Evolutionary conservation across 192 early-diverging fungal species (phyloP), one percentile per base, ranked within the genome.

Genomic region (Mortierella hygrophila): DNA sequence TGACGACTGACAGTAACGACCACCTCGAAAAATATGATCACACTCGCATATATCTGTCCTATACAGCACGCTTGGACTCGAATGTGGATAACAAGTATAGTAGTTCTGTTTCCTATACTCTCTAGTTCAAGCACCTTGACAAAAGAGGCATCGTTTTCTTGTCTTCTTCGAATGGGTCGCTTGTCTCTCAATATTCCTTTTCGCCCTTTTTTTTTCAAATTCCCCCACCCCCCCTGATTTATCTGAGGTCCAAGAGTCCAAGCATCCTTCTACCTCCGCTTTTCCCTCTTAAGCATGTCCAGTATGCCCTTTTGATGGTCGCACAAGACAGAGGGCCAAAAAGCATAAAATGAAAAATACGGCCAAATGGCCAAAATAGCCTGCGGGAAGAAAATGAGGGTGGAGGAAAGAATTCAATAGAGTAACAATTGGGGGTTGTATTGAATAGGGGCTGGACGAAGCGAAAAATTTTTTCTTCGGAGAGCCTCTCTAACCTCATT

Each of bases 321-420:
- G 63, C 80, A 82, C 80, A 35, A 76, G 29, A 52, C 20, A 46
- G 44, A 52, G 18, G 49, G 2, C n/a, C 11, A 63, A 16, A 76
- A 76, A 76, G 38, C 8, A 37, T 13, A 78, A 78, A 69, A 20
- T 15, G 18, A 42, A 69, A 76, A 83, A 78, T 46, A 68, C 55
- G 82, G 82, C 82, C 41, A 57, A 83, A 83, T 74, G 82, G 82
- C 82, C 26, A 70, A 82, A 76, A 18, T 29, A 47, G 47, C 4
- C n/a, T 26, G 42, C 42, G 40, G 68, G 42, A 47, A 37, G 49
- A 32, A 63, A 23, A 6, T 35, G 44, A 54, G 49, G 54, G 32
- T 40, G 52, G 11, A 44, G 38, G 38, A 40, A 0, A 29, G n/a
- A 4, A 65, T 65, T 65, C 60, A 65, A 35, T 15, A 32, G 13